Base-by-base conservation (phyloP, 306 rosid species). In the Castanea mollissima region DNA sequence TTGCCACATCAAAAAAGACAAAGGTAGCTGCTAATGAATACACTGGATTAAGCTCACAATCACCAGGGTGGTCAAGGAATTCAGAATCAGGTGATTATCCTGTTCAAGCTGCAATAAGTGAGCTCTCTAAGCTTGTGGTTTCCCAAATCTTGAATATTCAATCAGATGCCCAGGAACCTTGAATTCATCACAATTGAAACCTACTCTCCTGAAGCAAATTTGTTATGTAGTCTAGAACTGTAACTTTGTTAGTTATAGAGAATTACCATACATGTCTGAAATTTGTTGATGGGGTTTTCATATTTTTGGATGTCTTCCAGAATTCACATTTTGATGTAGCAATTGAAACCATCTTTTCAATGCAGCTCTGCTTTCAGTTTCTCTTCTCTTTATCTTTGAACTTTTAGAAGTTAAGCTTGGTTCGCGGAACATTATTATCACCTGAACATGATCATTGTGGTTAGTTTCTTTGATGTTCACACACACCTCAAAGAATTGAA, bases 21-120 rank as follows among this genome's bases (percentile, higher is more conserved):
- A 88, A 85, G 78, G 88, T 86, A 81, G 99, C 97, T 74, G 99
- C 99, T 27, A 73, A 81, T 72, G 98, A 93, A 82, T 95, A 91
- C 74, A 23, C 81, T 3, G 97, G 93, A 75, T 84, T 93, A 73
- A 74, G 41, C 79, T 38, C 70, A 20, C 88, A 83, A 63, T 83
- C 87, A 35, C 65, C 92, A 7, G 76, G 91, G 75, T 87, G 87
- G 87, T 31, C 88, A 1, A 81, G 80, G 76, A 79, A 73, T 51
- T 78, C 86, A 38, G 99, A 93, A 23, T 52, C 94, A 56, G 87
- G 90, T 78, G 97, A 90, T 68, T 77, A 76, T 77, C 92, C 85
- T 76, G 85, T 87, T 82, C 91, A 90, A 85, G 97, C 90, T 67
- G 97, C 93, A 63, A 85, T 95, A 87, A 85, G 74, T 72, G 99